phyloP scores from a whole-genome alignment of 352 stramenopile genomes.

The Phytophthora hybrid region DNA sequence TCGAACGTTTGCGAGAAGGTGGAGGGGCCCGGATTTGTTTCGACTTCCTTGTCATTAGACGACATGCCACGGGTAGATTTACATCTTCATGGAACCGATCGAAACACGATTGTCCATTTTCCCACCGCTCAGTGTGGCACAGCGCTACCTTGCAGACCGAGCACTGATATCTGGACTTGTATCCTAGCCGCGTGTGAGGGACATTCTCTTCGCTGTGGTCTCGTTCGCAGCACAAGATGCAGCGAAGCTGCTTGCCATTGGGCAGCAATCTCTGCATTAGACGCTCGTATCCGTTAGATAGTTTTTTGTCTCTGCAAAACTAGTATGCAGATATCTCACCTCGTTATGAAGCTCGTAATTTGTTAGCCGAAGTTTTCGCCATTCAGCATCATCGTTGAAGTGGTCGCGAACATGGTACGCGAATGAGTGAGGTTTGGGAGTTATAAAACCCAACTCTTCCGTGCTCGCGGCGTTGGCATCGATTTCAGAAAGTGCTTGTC shows the following conservation, averaged over 20 bases:
- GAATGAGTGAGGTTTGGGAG: background rate
- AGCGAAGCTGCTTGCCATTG: background rate
- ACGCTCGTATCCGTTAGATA: background rate
- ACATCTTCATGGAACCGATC: conserved; percentile 2
- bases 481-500: background rate
- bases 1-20: conserved; percentile 2
- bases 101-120: conserved; percentile 5
- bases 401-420: conserved; percentile 2
- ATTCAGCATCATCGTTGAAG: conserved; percentile 4
- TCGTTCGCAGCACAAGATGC: conserved; percentile 6
- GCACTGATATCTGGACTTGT: no score
- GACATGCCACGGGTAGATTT: background rate
- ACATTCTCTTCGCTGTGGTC: no score
- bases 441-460: background rate
- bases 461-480: background rate
- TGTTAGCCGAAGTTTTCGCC: conserved; percentile 1
- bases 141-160: no score
- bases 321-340: background rate
- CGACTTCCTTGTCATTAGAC: background rate
- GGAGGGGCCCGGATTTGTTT: background rate
- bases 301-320: background rate
- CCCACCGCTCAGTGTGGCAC: conserved; percentile 2
- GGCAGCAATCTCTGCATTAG: background rate
- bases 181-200: no score
- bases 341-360: conserved; percentile 1